Evolutionary conservation across 257 asterid species (phyloP).

Genomic region (Verbascum thapsus): DNA sequence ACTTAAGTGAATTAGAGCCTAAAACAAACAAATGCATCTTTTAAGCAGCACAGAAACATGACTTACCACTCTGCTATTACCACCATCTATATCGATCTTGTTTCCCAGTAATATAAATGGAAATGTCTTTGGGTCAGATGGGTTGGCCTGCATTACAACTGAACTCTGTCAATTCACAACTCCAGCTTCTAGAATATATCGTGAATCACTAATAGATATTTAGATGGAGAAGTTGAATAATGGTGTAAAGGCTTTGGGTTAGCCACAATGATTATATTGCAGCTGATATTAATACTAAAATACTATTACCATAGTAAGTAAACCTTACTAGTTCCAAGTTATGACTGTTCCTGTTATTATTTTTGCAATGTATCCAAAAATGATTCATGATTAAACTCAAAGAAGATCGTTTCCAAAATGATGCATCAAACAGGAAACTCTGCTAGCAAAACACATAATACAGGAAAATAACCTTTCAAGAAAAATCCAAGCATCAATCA

Average conservation of each 20-base stretch:
- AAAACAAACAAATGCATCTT: neutral
- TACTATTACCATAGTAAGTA: too few relatives aligned
- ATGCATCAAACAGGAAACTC: too few relatives aligned
- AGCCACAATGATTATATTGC: too few relatives aligned
- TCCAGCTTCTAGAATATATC: neutral
- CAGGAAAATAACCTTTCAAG: too few relatives aligned
- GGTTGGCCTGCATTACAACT: constrained; percentile 80
- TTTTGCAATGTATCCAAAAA: too few relatives aligned
- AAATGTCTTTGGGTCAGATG: constrained; percentile 79
- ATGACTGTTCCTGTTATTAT: too few relatives aligned
- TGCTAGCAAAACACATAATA: too few relatives aligned
- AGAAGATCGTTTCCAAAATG: too few relatives aligned
- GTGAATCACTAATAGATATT: neutral
- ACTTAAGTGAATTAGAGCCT: constrained; percentile 27
- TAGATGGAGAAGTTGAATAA: constrained; percentile 12
- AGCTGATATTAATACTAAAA: too few relatives aligned
- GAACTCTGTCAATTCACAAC: constrained; percentile 31
- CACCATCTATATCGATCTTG: constrained; percentile 97
- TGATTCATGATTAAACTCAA: too few relatives aligned
- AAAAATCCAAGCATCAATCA: too few relatives aligned
- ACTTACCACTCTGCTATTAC: constrained; percentile 97
- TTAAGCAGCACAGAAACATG: constrained; percentile 16
- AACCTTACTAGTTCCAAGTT: too few relatives aligned
- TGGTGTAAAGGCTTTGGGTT: neutral
- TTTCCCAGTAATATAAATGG: constrained; percentile 94